phyloP scores from a whole-genome alignment of 2,329 filamentous ascomycete species.

The Gaeumannomyces tritici region DNA sequence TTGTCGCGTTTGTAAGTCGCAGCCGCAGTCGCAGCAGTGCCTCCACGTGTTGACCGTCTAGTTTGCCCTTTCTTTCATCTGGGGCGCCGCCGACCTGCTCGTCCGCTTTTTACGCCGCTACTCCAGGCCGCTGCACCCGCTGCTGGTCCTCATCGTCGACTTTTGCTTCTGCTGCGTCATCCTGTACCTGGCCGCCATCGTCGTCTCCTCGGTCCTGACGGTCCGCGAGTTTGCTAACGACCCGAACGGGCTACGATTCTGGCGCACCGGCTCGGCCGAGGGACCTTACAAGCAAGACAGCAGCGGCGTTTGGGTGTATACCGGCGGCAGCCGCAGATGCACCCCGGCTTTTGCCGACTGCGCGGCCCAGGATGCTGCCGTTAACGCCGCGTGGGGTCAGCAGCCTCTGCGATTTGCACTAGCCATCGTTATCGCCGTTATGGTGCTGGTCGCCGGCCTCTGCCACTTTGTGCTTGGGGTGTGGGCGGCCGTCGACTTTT shows the following conservation, averaged over 20 bases:
- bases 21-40: too few relatives aligned
- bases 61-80: conserved; percentile 6
- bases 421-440: background rate
- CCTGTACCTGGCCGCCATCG: background rate
- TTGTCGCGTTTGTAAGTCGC: background rate
- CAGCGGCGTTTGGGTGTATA: conserved; percentile 4
- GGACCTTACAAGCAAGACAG: background rate
- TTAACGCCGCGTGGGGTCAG: conserved; percentile 7
- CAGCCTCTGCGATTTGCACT: background rate
- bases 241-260: background rate
- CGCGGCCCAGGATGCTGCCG: conserved; percentile 8
- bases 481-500: conserved; percentile 11
- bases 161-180: conserved; percentile 9
- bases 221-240: background rate
- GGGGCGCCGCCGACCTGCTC: conserved; percentile 4
- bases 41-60: background rate
- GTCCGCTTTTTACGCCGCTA: conserved; percentile 4
- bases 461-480: conserved; percentile 19
- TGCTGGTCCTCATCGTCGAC: conserved; percentile 9
- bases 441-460: conserved; percentile 17
- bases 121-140: conserved; percentile 7
- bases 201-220: background rate
- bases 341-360: conserved; percentile 4
- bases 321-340: conserved; percentile 4
- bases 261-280: background rate